Conservation (phyloP, 805 yeast genomes). For the Scheffersomyces coipomensis region DNA sequence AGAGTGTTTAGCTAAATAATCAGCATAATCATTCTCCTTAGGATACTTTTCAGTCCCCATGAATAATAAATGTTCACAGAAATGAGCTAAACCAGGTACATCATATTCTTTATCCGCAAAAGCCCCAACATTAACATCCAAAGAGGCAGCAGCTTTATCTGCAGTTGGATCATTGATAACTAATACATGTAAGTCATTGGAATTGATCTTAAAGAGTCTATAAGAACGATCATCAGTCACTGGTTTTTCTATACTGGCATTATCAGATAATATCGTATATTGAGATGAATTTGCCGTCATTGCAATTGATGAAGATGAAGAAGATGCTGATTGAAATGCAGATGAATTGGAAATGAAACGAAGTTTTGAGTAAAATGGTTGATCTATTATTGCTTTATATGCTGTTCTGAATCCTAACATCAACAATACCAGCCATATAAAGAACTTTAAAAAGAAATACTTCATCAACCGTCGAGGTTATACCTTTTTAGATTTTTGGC, state of each 20-base stretch:
- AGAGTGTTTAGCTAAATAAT: slow-evolving; percentile 76
- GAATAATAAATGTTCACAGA: slow-evolving; percentile 62
- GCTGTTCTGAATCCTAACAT: slow-evolving; percentile 3
- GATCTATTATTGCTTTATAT: neutral
- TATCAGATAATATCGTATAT: slow-evolving; percentile 25
- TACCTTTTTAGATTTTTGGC: too few relatives aligned
- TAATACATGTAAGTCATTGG: slow-evolving; percentile 59
- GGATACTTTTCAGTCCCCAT: slow-evolving; percentile 82
- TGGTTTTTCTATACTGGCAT: slow-evolving; percentile 40
- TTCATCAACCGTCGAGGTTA: neutral
- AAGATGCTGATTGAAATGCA: neutral
- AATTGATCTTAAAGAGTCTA: slow-evolving; percentile 53
- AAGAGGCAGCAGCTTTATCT: slow-evolving; percentile 75
- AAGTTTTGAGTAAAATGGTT: neutral
- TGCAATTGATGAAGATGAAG: neutral
- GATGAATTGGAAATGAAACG: neutral
- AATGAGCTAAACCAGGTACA: slow-evolving; percentile 77
- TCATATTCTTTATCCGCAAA: slow-evolving; percentile 60
- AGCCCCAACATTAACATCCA: slow-evolving; percentile 78
- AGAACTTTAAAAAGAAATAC: slow-evolving; percentile 1
- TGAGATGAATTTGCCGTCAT: neutral
- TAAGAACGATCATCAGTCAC: slow-evolving; percentile 74
- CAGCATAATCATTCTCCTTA: slow-evolving; percentile 68
- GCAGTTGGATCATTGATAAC: slow-evolving; percentile 67
- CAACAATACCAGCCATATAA: slow-evolving; percentile 2